These are phyloP conservation scores for Colletotrichum sp. DNA, from an alignment of 2,329 filamentous ascomycete genomes.

Conservation along the genomic window DNA sequence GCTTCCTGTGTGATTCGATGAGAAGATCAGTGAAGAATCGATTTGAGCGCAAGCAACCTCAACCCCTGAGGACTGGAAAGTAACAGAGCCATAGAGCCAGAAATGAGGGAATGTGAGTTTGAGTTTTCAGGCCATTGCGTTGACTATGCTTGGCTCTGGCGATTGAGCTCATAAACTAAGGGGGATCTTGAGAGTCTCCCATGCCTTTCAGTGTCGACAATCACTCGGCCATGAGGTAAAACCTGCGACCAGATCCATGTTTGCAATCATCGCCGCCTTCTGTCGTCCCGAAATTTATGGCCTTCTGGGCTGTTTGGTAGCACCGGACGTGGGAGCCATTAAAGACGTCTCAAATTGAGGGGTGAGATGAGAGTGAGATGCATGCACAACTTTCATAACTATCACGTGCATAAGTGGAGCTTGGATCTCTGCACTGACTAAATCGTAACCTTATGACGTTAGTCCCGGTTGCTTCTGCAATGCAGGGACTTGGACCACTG, in stretches of 20 bases:
- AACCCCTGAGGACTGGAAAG: neutral
- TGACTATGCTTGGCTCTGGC: neutral
- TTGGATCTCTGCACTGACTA: neutral
- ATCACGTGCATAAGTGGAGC: neutral
- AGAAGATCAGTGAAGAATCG: neutral
- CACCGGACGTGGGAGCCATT: neutral
- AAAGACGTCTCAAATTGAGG: neutral
- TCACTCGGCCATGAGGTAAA: neutral
- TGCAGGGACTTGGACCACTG: conserved; percentile 11
- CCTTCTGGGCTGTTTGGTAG: neutral
- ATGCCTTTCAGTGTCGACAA: neutral
- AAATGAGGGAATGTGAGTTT: neutral
- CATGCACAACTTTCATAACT: neutral
- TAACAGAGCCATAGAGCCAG: neutral
- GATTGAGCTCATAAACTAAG: neutral
- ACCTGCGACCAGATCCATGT: neutral
- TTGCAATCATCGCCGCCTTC: neutral
- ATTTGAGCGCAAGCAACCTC: neutral
- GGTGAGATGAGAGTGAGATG: neutral
- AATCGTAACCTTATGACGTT: conserved; percentile 11
- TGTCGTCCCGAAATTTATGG: neutral
- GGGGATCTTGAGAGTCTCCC: neutral
- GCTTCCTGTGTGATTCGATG: neutral
- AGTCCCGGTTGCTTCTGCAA: neutral
- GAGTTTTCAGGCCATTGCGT: neutral